Percentiles rank a stretch among this genome's conserved stretches.
These are phyloP conservation scores for Plasmodium chabaudi DNA, from an alignment of 169 alveolate species.

Conservation along the genomic window DNA sequence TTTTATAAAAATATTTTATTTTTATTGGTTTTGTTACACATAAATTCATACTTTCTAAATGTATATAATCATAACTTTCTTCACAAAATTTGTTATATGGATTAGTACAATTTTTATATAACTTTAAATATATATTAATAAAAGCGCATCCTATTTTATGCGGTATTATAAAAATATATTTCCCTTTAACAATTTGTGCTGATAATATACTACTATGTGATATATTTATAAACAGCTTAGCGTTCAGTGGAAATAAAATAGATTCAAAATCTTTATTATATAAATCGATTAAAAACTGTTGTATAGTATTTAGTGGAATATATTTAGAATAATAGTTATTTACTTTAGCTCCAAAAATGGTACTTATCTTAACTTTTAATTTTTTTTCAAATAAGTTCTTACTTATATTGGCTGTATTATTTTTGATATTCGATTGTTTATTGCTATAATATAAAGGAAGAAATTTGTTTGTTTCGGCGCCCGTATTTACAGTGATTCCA, in stretches of 20 bases:
- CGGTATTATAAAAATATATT: conserved; percentile 48
- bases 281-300: conserved; percentile 24
- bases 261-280: conserved; percentile 30
- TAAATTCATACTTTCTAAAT: conserved; percentile 7
- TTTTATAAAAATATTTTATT: conserved; percentile 48
- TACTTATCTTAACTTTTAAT: conserved; percentile 17
- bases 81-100: not conserved
- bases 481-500: not conserved
- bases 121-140: conserved; percentile 7
- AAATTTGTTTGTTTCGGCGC: not conserved
- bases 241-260: conserved; percentile 47
- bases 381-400: conserved; percentile 1
- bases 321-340: conserved; percentile 33
- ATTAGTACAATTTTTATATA: conserved; percentile 8
- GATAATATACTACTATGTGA: conserved; percentile 43
- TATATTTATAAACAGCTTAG: conserved; percentile 10
- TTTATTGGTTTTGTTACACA: conserved; percentile 25
- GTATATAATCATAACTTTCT: not conserved
- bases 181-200: conserved; percentile 14
- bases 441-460: not conserved
- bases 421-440: too few relatives aligned
- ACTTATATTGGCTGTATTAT: too few relatives aligned
- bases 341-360: conserved; percentile 26
- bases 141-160: conserved; percentile 59
- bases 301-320: conserved; percentile 50